Base-by-base conservation (phyloP, 768 basidiomycete species). In the Porpolomopsis calyptriformis region DNA sequence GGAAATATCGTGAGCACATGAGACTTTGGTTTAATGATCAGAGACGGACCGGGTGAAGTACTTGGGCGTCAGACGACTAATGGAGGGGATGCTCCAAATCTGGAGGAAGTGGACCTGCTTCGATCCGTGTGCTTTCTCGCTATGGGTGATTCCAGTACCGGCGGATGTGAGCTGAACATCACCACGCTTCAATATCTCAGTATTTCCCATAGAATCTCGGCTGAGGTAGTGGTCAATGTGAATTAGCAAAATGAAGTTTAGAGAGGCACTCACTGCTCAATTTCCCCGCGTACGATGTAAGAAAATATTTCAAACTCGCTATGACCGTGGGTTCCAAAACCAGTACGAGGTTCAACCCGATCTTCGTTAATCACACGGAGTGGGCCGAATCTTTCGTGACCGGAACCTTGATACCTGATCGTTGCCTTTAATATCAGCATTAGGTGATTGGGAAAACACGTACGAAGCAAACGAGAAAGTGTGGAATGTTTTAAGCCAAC, bases 351-450 rank as follows among this genome's bases (percentile, higher is more conserved):
- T 3, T 72, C 73, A 33, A 93, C 85, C n/a, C 87, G 80, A 55
- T 91, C 89, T 62, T 96, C 92, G 65, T 96, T 96, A 62, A 97
- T 82, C 27, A 97, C 87, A 7, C 92, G 77, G 1, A 97, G 74
- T 12, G 77, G 55, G 1, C 92, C 87, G 52, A 78, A 93, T 1
- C 67, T 63, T 37, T 77, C 68, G 52, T 80, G 79, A 1, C 65
- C 44, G 6, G 57, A 51, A 38, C 83, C 80, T 33, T 77, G 70
- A 58, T 90, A 94, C 55, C 74, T 80, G 24, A 14, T 24, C 39
- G 24, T 27, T 8, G 4, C 24, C 10, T 11, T 25, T n/a, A 12
- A 50, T 5, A 44, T 18, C 12, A 18, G 40, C 11, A 24, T 2
- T 36, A 2, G 25, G 40, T 22, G 45, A 42, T 16, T 24, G 46